These are phyloP conservation scores for Adansonia digitata DNA, from an alignment of 345 rosid genomes.

Conservation along the genomic window DNA sequence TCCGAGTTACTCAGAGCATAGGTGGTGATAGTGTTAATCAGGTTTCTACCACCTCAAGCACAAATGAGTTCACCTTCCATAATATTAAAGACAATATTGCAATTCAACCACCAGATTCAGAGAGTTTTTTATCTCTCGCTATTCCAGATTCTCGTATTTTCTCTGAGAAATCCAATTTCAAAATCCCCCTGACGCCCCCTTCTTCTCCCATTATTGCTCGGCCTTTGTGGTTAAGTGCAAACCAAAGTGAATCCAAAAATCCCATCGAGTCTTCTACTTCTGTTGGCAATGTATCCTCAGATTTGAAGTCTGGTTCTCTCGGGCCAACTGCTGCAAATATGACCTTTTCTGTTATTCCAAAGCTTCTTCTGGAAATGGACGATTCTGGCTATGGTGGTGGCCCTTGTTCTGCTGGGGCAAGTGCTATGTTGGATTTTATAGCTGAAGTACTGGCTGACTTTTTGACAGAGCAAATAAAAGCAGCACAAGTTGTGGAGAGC, in stretches of 20 bases:
- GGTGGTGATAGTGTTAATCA: conserved; percentile 43
- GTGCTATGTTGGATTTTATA: conserved; percentile 89
- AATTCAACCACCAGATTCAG: conserved; percentile 53
- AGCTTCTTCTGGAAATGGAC: conserved; percentile 77
- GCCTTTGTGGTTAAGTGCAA: conserved; percentile 74
- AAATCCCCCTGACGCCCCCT: conserved; percentile 44
- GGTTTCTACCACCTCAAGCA: conserved; percentile 46
- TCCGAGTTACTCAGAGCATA: conserved; percentile 37
- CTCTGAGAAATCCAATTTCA: conserved; percentile 75
- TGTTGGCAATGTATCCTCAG: conserved; percentile 54
- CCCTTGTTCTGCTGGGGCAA: conserved; percentile 97
- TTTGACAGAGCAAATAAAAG: conserved; percentile 83
- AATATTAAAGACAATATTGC: conserved; percentile 30
- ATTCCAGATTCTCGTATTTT: conserved; percentile 61
- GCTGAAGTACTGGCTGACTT: conserved; percentile 96
- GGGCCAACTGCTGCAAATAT: conserved; percentile 47
- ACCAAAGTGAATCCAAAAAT: conserved; percentile 50
- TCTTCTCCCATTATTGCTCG: conserved; percentile 71
- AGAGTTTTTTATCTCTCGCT: conserved; percentile 53
- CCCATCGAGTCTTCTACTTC: conserved; percentile 59
- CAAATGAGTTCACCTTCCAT: conserved; percentile 43
- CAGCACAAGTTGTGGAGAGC: conserved; percentile 69
- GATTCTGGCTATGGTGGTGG: conserved; percentile 98
- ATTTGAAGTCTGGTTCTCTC: conserved; percentile 56
- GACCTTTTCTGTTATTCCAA: conserved; percentile 53